Percentiles rank a stretch among this genome's conserved stretches.
Conservation (phyloP, 805 yeast species). For the Huiozyma sinensis region DNA sequence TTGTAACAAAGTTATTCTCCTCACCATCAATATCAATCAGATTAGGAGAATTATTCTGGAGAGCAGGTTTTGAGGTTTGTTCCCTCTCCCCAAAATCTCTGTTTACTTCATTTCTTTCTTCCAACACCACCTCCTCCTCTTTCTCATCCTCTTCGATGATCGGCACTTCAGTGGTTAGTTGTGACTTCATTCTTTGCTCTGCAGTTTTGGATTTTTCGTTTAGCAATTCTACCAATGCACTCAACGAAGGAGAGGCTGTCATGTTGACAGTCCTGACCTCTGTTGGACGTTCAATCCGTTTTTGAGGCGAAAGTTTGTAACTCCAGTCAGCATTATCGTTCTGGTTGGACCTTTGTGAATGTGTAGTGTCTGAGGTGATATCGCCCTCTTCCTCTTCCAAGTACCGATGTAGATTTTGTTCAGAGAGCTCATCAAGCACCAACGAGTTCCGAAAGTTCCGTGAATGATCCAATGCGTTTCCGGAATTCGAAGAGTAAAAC, state of each 20-base stretch:
- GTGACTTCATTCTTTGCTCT: constrained; percentile 15
- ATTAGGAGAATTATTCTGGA: constrained; percentile 24
- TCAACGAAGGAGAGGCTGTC: constrained; percentile 35
- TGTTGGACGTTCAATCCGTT: neutral
- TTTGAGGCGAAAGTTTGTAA: neutral
- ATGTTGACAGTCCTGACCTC: constrained; percentile 26
- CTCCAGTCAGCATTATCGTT: neutral
- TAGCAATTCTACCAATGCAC: constrained; percentile 33
- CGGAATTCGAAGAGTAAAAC: constrained; percentile 23
- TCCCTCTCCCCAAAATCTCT: too few relatives aligned
- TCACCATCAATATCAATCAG: constrained; percentile 26
- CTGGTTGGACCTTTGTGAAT: neutral
- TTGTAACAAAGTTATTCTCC: neutral
- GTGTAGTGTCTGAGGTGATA: neutral
- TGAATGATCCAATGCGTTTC: constrained; percentile 24
- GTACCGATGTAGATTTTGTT: constrained; percentile 7
- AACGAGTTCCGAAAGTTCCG: constrained; percentile 26
- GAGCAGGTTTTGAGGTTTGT: neutral
- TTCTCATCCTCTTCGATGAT: constrained; percentile 18
- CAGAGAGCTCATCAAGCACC: constrained; percentile 20
- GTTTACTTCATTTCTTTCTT: neutral
- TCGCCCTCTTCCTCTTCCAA: neutral
- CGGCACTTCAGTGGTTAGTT: constrained; percentile 9
- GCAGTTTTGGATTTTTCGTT: constrained; percentile 29
- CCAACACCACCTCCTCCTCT: constrained; percentile 2